Evolutionary conservation across 139 green algal genomes (phyloP), one percentile per base, ranked within the genome.

Genomic region (Pleodorina starrii): DNA sequence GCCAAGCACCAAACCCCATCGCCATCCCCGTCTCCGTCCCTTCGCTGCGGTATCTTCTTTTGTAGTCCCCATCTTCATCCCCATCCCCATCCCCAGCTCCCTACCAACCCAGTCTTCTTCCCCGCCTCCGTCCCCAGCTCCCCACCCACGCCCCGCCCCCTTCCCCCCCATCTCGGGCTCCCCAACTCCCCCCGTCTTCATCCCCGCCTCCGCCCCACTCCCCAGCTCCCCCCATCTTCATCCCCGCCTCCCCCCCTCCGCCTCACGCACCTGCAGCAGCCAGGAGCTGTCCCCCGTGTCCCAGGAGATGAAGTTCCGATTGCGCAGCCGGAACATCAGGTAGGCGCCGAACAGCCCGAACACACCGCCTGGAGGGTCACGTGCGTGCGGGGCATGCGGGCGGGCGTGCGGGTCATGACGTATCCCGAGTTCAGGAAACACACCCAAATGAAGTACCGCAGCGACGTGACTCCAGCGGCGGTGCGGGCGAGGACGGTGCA

Each of bases 261-360:
- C 48, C 75, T 44, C n/a, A 42, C 42, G 25, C 59, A 88, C 83
- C 83, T 88, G 83, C 35, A 38, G n/a, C 21, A 88, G 32, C 83
- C 83, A 88, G 35, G 29, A 27, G 32, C 16, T 46, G 10, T 88
- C 83, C 14, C 44, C 21, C 21, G 5, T 1, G 35, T 35, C 32
- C 83, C 66, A 79, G 68, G 35, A 19, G 29, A 43, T 79, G 66
- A 79, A 80, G 54, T 32, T n/a, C 12, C 68, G 66, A 44, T 88
- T 88, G 66, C 83, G 83, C 32, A 79, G 5, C 0, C 83, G 83
- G 83, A 57, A 88, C 35, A 80, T 0, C 68, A 88, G 25, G 68
- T 81, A 88, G 32, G 66, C 83, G 0, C 23, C 68, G 36, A 88
- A 88, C 32, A 88, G 83, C 11, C 83, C 83, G 32, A 12, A 43